A percentile compares a stretch with the other conserved stretches of the same genome.
phyloP scores from a whole-genome alignment of 148 eudicot species.

The Cornus kousa region DNA sequence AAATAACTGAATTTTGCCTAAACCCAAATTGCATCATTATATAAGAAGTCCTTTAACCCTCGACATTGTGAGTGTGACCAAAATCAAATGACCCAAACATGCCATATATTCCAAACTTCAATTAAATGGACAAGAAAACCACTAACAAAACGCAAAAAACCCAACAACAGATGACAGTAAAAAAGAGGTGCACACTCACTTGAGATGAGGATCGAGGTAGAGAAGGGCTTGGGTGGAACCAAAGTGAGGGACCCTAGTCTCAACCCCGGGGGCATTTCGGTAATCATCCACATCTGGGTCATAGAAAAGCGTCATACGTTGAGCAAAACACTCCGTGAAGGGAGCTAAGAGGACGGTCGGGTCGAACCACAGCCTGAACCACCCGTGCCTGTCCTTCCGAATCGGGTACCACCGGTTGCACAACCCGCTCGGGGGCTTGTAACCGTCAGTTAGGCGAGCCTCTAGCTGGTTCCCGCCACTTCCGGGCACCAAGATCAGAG shows the following conservation, averaged over 20 bases:
- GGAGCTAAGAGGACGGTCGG: slow-evolving; percentile 58
- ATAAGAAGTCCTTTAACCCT: too few relatives aligned
- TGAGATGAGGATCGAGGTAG: slow-evolving; percentile 75
- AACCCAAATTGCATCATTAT: too few relatives aligned
- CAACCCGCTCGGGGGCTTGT: slow-evolving; percentile 60
- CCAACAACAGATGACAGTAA: not conserved
- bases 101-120: too few relatives aligned
- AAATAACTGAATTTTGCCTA: too few relatives aligned
- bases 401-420: slow-evolving; percentile 54
- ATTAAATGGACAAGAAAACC: too few relatives aligned
- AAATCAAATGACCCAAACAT: too few relatives aligned
- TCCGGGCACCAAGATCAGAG: slow-evolving; percentile 76
- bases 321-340: slow-evolving; percentile 70
- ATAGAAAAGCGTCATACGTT: slow-evolving; percentile 74
- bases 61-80: too few relatives aligned
- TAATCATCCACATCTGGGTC: slow-evolving; percentile 68
- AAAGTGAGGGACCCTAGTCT: slow-evolving; percentile 66
- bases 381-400: slow-evolving; percentile 52
- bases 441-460: slow-evolving; percentile 62
- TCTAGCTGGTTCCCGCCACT: slow-evolving; percentile 89
- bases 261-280: slow-evolving; percentile 82
- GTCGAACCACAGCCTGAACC: slow-evolving; percentile 98
- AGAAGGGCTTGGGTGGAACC: slow-evolving; percentile 65
- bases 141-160: too few relatives aligned
- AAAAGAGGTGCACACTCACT: slow-evolving; percentile 36